A percentile compares a stretch with the other conserved stretches of the same genome.
phyloP scores from a whole-genome alignment of 768 basidiomycete species.

The Boletus fagicola region DNA sequence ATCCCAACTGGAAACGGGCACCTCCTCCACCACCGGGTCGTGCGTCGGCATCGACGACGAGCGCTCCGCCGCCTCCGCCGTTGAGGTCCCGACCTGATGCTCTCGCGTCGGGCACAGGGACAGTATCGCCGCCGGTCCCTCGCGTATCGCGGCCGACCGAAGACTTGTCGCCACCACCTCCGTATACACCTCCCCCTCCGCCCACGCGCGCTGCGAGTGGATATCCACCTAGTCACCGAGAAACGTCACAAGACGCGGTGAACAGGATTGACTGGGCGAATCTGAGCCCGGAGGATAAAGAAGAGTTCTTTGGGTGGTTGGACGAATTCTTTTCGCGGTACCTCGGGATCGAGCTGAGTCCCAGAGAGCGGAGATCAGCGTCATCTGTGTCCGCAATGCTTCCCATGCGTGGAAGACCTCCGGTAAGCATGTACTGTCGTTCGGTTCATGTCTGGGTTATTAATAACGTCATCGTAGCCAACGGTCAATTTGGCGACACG shows the following conservation, averaged over 20 bases:
- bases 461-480: slow-evolving; percentile 15
- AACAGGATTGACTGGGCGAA: slow-evolving; percentile 64
- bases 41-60: slow-evolving; percentile 4
- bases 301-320: slow-evolving; percentile 73
- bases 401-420: slow-evolving; percentile 1
- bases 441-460: background rate
- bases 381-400: background rate
- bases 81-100: slow-evolving; percentile 25
- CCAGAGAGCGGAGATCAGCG: background rate
- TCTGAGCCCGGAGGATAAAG: slow-evolving; percentile 64
- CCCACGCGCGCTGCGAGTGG: slow-evolving; percentile 29
- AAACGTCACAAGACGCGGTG: slow-evolving; percentile 1
- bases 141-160: slow-evolving; percentile 15
- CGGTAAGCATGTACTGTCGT: slow-evolving; percentile 18
- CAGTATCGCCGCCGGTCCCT: slow-evolving; percentile 8
- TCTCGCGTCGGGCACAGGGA: slow-evolving; percentile 7
- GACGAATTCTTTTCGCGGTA: slow-evolving; percentile 73
- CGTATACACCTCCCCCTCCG: slow-evolving; percentile 24
- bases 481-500: slow-evolving; percentile 21
- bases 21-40: too few relatives aligned
- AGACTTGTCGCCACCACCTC: slow-evolving; percentile 11
- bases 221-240: slow-evolving; percentile 20
- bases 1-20: too few relatives aligned
- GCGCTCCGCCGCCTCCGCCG: slow-evolving; percentile 35
- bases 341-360: slow-evolving; percentile 29